These are phyloP conservation scores for Phytophthora pseudosyringae DNA, from an alignment of 352 stramenopile genomes.

Conservation along the genomic window DNA sequence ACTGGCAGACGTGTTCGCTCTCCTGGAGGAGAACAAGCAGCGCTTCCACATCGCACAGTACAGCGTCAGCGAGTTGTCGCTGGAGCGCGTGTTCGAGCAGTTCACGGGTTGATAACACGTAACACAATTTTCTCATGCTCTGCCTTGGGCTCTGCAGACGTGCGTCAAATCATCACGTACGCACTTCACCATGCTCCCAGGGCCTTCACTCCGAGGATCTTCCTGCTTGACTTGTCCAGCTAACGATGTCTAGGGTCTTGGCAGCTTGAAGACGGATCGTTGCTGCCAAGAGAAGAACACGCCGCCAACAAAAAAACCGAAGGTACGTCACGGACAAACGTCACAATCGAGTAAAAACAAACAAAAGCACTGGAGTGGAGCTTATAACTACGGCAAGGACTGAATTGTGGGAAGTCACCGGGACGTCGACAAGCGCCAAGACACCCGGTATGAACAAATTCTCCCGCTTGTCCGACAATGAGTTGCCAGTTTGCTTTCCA, in stretches of 20 bases:
- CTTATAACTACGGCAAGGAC: no score
- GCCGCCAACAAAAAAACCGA: no score
- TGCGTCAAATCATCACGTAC: no score
- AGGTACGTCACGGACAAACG: no score
- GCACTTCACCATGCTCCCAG: not conserved
- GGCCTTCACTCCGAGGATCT: not conserved
- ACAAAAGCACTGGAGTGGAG: not conserved
- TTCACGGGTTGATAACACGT: constrained; percentile 65
- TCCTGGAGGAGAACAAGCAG: constrained; percentile 81
- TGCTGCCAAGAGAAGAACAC: no score
- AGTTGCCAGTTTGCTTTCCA: not conserved
- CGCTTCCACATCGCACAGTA: constrained; percentile 88
- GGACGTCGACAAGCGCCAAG: not conserved
- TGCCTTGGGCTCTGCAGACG: not conserved
- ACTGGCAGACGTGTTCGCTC: constrained; percentile 79
- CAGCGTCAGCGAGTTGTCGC: constrained; percentile 90
- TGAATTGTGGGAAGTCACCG: not conserved
- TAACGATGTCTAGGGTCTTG: no score
- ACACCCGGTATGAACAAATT: no score
- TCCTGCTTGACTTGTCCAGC: not conserved
- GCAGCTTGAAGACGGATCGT: no score
- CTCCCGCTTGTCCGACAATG: no score
- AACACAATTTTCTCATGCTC: not conserved
- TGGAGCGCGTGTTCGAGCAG: constrained; percentile 95
- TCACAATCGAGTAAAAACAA: not conserved